Conservation (phyloP, 805 yeast species). For the Pichia deserticola region DNA sequence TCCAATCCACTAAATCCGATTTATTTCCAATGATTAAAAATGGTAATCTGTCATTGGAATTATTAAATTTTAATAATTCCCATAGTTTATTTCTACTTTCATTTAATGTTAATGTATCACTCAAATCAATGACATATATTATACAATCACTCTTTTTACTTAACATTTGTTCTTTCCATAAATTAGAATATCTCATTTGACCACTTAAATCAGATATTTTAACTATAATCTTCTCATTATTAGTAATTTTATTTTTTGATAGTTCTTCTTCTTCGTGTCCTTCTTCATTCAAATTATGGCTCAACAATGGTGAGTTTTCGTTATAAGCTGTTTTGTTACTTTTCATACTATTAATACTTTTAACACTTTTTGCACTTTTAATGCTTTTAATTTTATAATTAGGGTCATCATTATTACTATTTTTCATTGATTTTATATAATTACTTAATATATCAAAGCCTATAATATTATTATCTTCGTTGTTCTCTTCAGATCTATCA, state of each 20-base stretch:
- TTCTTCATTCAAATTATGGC: no score
- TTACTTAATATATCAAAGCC: not conserved
- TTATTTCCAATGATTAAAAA: conserved; percentile 26
- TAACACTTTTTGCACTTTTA: not conserved
- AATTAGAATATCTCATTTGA: conserved; percentile 19
- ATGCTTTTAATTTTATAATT: not conserved
- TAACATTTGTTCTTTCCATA: conserved; percentile 18
- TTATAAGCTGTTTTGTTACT: not conserved
- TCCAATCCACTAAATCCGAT: conserved; percentile 17
- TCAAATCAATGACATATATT: conserved; percentile 23
- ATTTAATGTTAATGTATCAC: conserved; percentile 23
- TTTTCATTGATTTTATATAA: not conserved
- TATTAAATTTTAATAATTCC: conserved; percentile 17
- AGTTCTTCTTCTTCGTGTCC: no score
- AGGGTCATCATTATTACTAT: not conserved
- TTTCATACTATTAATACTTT: not conserved
- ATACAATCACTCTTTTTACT: conserved; percentile 14
- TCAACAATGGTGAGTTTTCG: not conserved
- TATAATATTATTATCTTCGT: not conserved
- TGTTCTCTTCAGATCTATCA: not conserved
- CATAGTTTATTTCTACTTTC: conserved; percentile 16
- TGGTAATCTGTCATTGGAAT: conserved; percentile 16
- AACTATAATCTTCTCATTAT: not conserved
- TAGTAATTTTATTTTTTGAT: no score
- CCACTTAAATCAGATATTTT: conserved; percentile 26